Base-by-base conservation (phyloP, 345 rosid genomes). In the Ricinus communis region DNA sequence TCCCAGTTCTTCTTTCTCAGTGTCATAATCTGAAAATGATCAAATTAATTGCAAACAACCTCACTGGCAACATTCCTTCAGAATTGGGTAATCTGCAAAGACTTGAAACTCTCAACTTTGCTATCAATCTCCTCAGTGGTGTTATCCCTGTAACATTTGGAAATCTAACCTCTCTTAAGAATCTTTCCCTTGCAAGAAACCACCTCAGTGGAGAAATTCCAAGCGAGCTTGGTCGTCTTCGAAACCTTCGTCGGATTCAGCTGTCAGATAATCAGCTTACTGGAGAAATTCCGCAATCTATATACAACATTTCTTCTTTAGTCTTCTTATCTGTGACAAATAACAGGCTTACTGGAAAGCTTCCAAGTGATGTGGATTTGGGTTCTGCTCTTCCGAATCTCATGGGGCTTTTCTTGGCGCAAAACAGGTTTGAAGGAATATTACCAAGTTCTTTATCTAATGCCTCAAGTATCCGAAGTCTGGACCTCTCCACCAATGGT, bases 121-220 rank as follows among this genome's bases (percentile, higher is more conserved):
- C 78, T 15, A 13, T 21, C 31, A 74, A 74, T 53, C 25, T n/a
- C 46, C 78, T 75, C 41, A 62, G 70, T 18, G 78, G 74, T 51
- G 15, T 16, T 28, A 69, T 75, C 28, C 78, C 78, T 0, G 19
- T 38, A 54, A 27, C 63, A 8, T 63, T 54, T n/a, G 74, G 78
- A n/a, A 75, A 75, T 70, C 70, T 75, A 28, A 54, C 79, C 18
- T 50, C 70, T 46, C 71, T 75, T 14, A 53, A 70, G 3, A 27
- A 31, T 49, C 52, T 75, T 24, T 33, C 40, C 52, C 65, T 75
- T 0, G 66, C 66, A 30, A 33, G 22, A 30, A 75, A 70, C 60
- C 33, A 15, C 0, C 36, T 75, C 13, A 25, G 43, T 0, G 74
- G 79, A 0, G 61, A 75, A 40, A 59, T 75, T 38, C 19, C 74